Percentiles rank a stretch among this genome's conserved stretches.
These are phyloP conservation scores for Colletotrichum sansevieriae DNA, from an alignment of 2,329 filamentous ascomycete species.

Conservation along the genomic window DNA sequence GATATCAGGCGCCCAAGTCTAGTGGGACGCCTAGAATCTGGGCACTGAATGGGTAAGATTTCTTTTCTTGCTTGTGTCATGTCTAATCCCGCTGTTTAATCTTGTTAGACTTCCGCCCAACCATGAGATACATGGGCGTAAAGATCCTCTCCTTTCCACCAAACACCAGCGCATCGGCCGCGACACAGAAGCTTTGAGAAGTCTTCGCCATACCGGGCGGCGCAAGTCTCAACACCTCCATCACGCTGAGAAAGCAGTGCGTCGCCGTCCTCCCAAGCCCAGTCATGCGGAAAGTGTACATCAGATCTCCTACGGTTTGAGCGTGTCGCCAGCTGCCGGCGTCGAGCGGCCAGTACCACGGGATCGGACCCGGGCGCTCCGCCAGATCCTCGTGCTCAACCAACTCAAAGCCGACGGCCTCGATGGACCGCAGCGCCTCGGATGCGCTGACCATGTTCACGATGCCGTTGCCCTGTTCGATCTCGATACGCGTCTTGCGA, in stretches of 20 bases:
- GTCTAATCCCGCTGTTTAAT: background rate
- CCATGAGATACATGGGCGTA: slow-evolving; percentile 96
- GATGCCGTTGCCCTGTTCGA: slow-evolving; percentile 96
- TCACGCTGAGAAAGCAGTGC: slow-evolving; percentile 77
- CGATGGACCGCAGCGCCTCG: slow-evolving; percentile 85
- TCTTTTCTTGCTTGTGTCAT: background rate
- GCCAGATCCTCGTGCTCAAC: slow-evolving; percentile 90
- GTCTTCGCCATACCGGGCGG: slow-evolving; percentile 88
- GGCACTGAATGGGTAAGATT: too few species aligned
- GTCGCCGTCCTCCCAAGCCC: slow-evolving; percentile 78
- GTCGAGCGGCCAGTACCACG: slow-evolving; percentile 89
- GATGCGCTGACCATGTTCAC: slow-evolving; percentile 95
- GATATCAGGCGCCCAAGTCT: too few species aligned
- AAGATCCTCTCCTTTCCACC: slow-evolving; percentile 88
- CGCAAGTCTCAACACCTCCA: slow-evolving; percentile 79
- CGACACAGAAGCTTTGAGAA: slow-evolving; percentile 81
- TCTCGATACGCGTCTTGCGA: slow-evolving; percentile 90
- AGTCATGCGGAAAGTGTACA: slow-evolving; percentile 87
- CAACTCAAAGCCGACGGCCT: slow-evolving; percentile 88
- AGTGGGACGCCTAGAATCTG: too few species aligned
- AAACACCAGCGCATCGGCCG: slow-evolving; percentile 84
- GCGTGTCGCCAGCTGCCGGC: slow-evolving; percentile 84
- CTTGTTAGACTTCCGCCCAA: slow-evolving; percentile 79
- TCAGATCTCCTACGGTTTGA: slow-evolving; percentile 77
- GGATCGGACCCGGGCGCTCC: slow-evolving; percentile 77